A percentile compares a stretch with the other conserved stretches of the same genome.
phyloP scores from a whole-genome alignment of 768 basidiomycete species.

The Auriscalpium vulgare region DNA sequence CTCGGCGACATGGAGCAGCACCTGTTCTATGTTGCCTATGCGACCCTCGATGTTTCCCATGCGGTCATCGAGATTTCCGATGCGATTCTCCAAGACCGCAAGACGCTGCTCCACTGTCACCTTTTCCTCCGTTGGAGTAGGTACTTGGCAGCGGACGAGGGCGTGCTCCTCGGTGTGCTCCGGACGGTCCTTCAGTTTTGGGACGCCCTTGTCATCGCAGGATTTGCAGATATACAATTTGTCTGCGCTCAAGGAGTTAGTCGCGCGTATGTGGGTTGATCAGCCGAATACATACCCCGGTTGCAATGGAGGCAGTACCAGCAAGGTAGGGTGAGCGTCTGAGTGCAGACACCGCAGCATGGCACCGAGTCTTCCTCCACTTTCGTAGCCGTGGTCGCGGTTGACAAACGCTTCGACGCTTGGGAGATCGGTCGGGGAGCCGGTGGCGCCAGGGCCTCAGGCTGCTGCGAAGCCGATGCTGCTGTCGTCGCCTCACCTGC shows the following conservation, averaged over 20 bases:
- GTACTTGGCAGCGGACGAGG: conserved; percentile 6
- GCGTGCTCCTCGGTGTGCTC: conserved; percentile 1
- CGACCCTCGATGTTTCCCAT: neutral
- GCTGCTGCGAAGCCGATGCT: neutral
- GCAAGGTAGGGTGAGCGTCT: conserved; percentile 16
- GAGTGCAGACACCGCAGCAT: conserved; percentile 14
- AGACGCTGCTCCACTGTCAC: neutral
- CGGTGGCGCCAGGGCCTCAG: neutral
- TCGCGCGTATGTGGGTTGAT: neutral
- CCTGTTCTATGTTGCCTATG: neutral
- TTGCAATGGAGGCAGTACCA: conserved; percentile 24
- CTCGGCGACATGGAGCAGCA: no score
- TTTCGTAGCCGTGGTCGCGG: no score
- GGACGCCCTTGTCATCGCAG: conserved; percentile 8
- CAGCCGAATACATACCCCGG: neutral
- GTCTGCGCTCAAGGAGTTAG: neutral
- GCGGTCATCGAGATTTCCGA: neutral
- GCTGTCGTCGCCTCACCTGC: neutral
- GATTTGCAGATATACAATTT: conserved; percentile 11
- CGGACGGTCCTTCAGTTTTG: neutral
- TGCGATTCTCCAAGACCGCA: neutral
- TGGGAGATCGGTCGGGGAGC: neutral
- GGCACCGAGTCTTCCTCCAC: neutral
- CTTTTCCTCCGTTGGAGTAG: neutral
- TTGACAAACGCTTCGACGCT: no score